Base-by-base conservation (phyloP, 1,284 basidiomycete genomes). In the Papiliotrema laurentii region DNA sequence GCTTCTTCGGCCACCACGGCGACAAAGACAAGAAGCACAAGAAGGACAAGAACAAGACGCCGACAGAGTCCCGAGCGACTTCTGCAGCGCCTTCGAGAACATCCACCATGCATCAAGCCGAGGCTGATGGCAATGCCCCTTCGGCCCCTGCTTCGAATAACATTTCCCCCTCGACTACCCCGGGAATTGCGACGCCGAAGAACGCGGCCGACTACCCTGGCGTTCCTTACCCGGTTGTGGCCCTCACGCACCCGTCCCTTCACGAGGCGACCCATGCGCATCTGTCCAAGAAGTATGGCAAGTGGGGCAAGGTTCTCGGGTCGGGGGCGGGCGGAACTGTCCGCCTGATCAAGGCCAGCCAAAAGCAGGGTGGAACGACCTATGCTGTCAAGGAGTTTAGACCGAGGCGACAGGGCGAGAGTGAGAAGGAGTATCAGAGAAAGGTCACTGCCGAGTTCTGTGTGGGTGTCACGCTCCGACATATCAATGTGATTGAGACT, bases 381-480 rank as follows among this genome's bases (percentile, higher is more conserved):
- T 98, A 88, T 72, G 96, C 96, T 40, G 96, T 97, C 62, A 99
- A 99, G 74, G 91, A 97, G 78, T 97, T 98, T 71, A 81, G 94
- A 42, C 86, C 91, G 41, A 88, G 89, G 61, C 81, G 91, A 53
- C 73, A 80, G 3, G 89, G 89, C 35, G 94, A 98, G 78, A 81
- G 80, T 19, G 89, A 94, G 72, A 89, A 91, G 75, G 94, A 97
- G 76, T 98, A 97, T 72, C 89, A 97, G 82, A 93, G 97, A 78
- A 97, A 98, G 77, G 87, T 97, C 54, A 97, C 93, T 2, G 93
- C 94, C 40, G 94, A 97, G 75, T 98, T 99, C 70, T 98, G 94
- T 66, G 91, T 97, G 25, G 93, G 94, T 49, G 89, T 89, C 36
- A 93, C 92, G 22, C 78, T 96, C 67, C 89, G 92, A 74, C 94